Percentiles rank a stretch among this genome's conserved stretches.
Evolutionary conservation across 768 basidiomycete genomes (phyloP).

Genomic region (Serendipita sp.): DNA sequence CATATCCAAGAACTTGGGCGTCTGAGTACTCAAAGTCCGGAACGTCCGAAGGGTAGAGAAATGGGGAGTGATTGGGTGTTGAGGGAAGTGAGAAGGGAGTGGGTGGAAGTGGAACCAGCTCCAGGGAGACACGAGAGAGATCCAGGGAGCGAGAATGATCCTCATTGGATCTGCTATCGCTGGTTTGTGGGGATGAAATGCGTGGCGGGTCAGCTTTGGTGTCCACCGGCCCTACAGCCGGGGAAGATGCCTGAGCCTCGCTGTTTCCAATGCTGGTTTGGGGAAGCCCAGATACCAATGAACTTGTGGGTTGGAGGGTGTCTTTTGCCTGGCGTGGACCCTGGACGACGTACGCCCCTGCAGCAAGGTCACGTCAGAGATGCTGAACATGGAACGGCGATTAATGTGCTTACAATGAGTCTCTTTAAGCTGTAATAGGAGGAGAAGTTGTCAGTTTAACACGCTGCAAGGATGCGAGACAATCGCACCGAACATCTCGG

Average conservation of each 20-base stretch:
- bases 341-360: constrained; percentile 3
- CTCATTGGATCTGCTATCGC: background rate
- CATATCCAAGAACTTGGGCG: background rate
- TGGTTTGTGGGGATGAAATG: background rate
- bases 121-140: background rate
- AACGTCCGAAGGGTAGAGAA: background rate
- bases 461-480: background rate
- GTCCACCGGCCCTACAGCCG: background rate
- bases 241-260: background rate
- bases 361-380: background rate
- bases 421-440: background rate
- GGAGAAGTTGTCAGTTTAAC: background rate
- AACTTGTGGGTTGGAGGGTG: background rate
- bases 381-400: background rate
- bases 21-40: constrained; percentile 1
- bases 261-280: background rate
- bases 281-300: background rate
- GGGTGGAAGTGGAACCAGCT: background rate
- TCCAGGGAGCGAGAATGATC: background rate
- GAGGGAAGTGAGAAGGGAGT: background rate
- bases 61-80: background rate
- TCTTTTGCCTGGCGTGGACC: background rate
- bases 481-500: background rate
- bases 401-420: background rate
- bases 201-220: background rate